These are phyloP conservation scores for Colletotrichum lindemuthianum DNA, from an alignment of 2,329 filamentous ascomycete genomes.

Conservation along the genomic window DNA sequence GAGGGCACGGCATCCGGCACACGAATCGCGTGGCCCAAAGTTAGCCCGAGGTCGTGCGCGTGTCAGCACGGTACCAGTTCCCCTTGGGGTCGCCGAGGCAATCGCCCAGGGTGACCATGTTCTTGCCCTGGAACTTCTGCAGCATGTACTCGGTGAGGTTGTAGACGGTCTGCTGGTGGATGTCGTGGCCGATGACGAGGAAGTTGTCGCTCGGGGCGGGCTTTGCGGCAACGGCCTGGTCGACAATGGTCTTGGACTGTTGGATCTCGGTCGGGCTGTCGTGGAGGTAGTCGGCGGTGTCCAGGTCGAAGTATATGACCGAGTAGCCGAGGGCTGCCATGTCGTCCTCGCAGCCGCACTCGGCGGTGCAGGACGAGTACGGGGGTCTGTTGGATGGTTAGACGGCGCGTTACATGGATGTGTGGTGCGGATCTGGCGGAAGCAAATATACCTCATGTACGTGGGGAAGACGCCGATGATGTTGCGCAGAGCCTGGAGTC, in stretches of 20 bases:
- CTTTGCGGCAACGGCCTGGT: conserved; percentile 43
- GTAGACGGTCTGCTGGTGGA: conserved; percentile 51
- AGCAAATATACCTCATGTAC: conserved; percentile 53
- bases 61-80: conserved; percentile 56
- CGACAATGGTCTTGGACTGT: conserved; percentile 48
- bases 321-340: conserved; percentile 47
- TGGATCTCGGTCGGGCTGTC: conserved; percentile 45
- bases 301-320: conserved; percentile 49
- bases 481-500: conserved; percentile 59
- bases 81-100: conserved; percentile 58
- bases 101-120: conserved; percentile 59
- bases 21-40: neutral
- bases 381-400: conserved; percentile 44
- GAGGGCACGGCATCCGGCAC: neutral
- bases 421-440: neutral
- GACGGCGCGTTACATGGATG: neutral
- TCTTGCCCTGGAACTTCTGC: conserved; percentile 47
- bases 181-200: conserved; percentile 50
- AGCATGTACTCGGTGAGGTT: conserved; percentile 52
- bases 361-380: conserved; percentile 53
- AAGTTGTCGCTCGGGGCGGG: conserved; percentile 40
- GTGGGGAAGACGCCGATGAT: conserved; percentile 64
- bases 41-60: conserved; percentile 23
- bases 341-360: conserved; percentile 26
- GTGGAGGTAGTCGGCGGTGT: conserved; percentile 49